Evolutionary conservation across 2,329 filamentous ascomycete species (phyloP).

Genomic region (Gliomastix tumulicola): DNA sequence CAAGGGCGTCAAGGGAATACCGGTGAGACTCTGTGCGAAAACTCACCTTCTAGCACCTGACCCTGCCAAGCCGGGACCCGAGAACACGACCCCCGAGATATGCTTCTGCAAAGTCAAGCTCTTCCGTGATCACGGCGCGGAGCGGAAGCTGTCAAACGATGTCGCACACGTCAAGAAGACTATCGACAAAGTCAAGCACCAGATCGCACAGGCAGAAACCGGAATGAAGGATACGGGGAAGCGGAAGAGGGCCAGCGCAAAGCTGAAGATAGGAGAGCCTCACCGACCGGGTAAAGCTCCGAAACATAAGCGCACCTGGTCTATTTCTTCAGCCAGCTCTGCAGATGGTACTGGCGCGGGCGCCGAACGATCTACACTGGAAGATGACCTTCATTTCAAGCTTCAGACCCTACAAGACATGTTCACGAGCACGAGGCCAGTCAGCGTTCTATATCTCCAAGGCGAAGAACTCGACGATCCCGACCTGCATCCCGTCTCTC

Average conservation of each 20-base stretch:
- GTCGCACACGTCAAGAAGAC: constrained; percentile 92
- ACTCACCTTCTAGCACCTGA: constrained; percentile 58
- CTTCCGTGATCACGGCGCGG: constrained; percentile 91
- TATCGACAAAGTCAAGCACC: constrained; percentile 92
- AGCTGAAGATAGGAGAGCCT: constrained; percentile 36
- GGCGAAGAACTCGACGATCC: constrained; percentile 75
- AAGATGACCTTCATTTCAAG: constrained; percentile 75
- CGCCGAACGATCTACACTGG: constrained; percentile 41
- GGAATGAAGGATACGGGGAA: constrained; percentile 62
- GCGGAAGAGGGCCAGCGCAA: constrained; percentile 49
- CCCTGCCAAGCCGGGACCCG: constrained; percentile 36
- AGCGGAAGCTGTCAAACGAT: constrained; percentile 91
- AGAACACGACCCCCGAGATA: constrained; percentile 55
- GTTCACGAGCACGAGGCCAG: constrained; percentile 76
- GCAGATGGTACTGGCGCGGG: constrained; percentile 32
- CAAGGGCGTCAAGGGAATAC: constrained; percentile 96
- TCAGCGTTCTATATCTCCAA: constrained; percentile 70
- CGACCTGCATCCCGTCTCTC: constrained; percentile 67
- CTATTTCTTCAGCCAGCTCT: constrained; percentile 75
- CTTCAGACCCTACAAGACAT: constrained; percentile 75
- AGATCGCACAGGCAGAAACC: constrained; percentile 72
- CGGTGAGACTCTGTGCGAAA: constrained; percentile 86
- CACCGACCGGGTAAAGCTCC: constrained; percentile 71
- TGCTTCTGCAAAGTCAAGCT: constrained; percentile 97
- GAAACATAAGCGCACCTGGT: constrained; percentile 94